phyloP scores from a whole-genome alignment of 768 basidiomycete genomes.

The Lentinula edodes region DNA sequence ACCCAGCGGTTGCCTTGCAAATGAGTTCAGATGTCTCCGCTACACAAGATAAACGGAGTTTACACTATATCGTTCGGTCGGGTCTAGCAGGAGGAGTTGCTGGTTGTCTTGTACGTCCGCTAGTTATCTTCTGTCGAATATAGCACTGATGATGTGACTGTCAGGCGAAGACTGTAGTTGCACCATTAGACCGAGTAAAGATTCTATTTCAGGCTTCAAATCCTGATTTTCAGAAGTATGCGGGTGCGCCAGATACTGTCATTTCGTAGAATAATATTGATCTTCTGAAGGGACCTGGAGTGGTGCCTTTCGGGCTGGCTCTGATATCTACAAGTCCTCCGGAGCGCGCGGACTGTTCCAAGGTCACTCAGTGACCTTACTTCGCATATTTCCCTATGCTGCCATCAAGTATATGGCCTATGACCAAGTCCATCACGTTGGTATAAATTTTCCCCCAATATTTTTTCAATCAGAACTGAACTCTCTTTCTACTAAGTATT shows the following conservation, averaged over 20 bases:
- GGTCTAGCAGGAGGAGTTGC: slow-evolving; percentile 92
- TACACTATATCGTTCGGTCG: slow-evolving; percentile 67
- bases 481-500: slow-evolving; percentile 37
- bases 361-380: slow-evolving; percentile 92
- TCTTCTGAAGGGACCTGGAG: slow-evolving; percentile 67
- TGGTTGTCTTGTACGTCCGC: slow-evolving; percentile 77
- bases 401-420: slow-evolving; percentile 97
- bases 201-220: slow-evolving; percentile 98
- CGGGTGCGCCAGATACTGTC: slow-evolving; percentile 47
- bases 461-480: not conserved
- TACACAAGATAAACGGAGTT: slow-evolving; percentile 46
- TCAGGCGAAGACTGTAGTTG: slow-evolving; percentile 91
- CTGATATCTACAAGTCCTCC: slow-evolving; percentile 57
- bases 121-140: slow-evolving; percentile 6
- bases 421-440: slow-evolving; percentile 77
- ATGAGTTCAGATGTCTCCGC: slow-evolving; percentile 57
- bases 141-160: slow-evolving; percentile 9
- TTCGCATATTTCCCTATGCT: slow-evolving; percentile 95
- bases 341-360: slow-evolving; percentile 85
- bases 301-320: slow-evolving; percentile 75
- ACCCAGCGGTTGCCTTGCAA: slow-evolving; percentile 22
- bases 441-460: slow-evolving; percentile 13
- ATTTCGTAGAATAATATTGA: not conserved
- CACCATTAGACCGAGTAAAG: slow-evolving; percentile 96
- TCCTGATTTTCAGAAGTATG: slow-evolving; percentile 89